Base-by-base conservation (phyloP, 306 rosid genomes). In the Vigna angularis region DNA sequence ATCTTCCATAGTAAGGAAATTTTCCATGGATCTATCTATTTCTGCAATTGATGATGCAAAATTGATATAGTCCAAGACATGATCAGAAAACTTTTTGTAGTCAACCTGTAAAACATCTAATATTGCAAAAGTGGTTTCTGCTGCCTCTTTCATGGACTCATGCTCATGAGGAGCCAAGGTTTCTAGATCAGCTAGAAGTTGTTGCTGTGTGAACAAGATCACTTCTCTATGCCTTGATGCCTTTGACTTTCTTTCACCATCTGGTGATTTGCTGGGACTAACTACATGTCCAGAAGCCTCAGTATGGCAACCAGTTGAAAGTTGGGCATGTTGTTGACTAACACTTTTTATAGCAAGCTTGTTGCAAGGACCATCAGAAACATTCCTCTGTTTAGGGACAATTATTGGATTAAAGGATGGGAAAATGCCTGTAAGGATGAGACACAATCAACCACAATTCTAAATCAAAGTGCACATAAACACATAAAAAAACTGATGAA, bases 21-120 rank as follows among this genome's bases (percentile, higher is more conserved):
- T 76, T 72, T 75, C 62, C 51, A 36, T 28, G 30, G 80, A 86
- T 10, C 59, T 65, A n/a, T 70, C 68, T 1, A 76, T 47, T 66
- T 65, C 78, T 51, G 72, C 72, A 9, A 72, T 15, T 8, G 83
- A 71, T 24, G 75, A n/a, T 22, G 18, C 48, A 17, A 50, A 55
- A 47, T 61, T 53, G 70, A 82, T 79, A 55, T 65, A 86, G 45
- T 79, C 62, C 80, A 75, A 66, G 17, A 86, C 80, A 72, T 72
- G 58, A 17, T 66, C 80, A 51, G 80, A 75, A 59, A 82, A 82
- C 24, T 50, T 66, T 32, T 71, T 45, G 26, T 45, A 72, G n/a
- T 75, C 77, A 75, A 79, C 34, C 14, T 66, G 56, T n/a, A 75
- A 51, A 65, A 0, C 4, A 26, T n/a, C n/a, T 51, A 85, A 32